Percentiles rank a stretch among this genome's conserved stretches.
These are phyloP conservation scores for Penicillium cataractarum DNA, from an alignment of 495 filamentous ascomycete genomes.

Conservation along the genomic window DNA sequence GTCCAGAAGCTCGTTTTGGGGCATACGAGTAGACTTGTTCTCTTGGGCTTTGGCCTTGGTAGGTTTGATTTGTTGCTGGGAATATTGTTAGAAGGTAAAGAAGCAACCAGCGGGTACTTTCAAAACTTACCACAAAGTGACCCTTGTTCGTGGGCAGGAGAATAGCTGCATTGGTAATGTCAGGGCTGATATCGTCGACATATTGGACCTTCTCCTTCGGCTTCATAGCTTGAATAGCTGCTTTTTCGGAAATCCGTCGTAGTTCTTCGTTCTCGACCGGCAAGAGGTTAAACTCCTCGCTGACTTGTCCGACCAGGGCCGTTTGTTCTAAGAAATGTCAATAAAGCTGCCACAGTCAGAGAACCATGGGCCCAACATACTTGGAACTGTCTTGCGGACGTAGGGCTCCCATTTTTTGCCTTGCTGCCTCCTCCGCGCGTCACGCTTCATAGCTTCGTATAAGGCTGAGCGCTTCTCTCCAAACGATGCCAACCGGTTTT, in stretches of 20 bases:
- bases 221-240: conserved; percentile 64
- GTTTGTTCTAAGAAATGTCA: conserved; percentile 70
- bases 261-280: conserved; percentile 78
- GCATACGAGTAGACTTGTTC: conserved; percentile 85
- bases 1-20: conserved; percentile 83
- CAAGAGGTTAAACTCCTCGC: conserved; percentile 76
- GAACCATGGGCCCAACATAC: conserved; percentile 44
- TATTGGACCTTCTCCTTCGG: conserved; percentile 59
- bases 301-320: conserved; percentile 68
- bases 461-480: conserved; percentile 50
- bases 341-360: conserved; percentile 2
- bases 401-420: conserved; percentile 69
- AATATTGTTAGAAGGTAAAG: conserved; percentile 21
- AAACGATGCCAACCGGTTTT: conserved; percentile 47
- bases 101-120: not conserved
- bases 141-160: conserved; percentile 41
- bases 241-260: conserved; percentile 58
- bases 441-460: conserved; percentile 52
- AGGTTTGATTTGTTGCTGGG: conserved; percentile 43
- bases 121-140: conserved; percentile 47
- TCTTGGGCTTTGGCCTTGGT: conserved; percentile 56
- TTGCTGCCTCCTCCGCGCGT: conserved; percentile 50
- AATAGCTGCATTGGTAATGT: conserved; percentile 42
- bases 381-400: conserved; percentile 78
- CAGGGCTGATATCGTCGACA: conserved; percentile 43